phyloP scores from a whole-genome alignment of 768 basidiomycete genomes.

The Pisolithus microcarpus region DNA sequence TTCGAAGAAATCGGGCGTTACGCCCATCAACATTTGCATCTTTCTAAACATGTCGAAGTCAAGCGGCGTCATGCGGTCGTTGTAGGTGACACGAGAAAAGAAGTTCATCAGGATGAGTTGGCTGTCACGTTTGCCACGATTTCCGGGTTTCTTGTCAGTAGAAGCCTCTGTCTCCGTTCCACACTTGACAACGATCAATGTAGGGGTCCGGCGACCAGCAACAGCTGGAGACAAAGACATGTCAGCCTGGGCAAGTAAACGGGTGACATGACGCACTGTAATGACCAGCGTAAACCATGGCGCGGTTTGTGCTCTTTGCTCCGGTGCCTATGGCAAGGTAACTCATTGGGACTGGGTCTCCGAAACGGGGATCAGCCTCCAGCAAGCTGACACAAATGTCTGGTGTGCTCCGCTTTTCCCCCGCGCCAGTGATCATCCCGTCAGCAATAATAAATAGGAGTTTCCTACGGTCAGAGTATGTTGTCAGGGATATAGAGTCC shows the following conservation, averaged over 20 bases:
- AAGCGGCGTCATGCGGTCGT: conserved; percentile 95
- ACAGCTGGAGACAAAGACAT: conserved; percentile 41
- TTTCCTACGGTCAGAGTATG: conserved; percentile 88
- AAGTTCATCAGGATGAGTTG: conserved; percentile 99
- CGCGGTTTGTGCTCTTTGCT: conserved; percentile 83
- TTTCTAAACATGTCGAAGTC: conserved; percentile 99
- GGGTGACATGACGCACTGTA: conserved; percentile 61
- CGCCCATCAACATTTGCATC: conserved; percentile 94
- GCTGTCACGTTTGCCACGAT: conserved; percentile 97
- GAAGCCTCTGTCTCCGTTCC: conserved; percentile 81
- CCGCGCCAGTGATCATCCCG: conserved; percentile 97
- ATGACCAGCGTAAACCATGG: conserved; percentile 99
- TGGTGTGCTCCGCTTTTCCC: conserved; percentile 92
- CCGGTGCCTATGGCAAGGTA: conserved; percentile 90
- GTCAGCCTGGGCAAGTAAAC: background rate
- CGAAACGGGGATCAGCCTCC: conserved; percentile 92
- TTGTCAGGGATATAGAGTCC: conserved; percentile 87
- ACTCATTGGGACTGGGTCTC: conserved; percentile 91
- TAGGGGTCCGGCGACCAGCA: conserved; percentile 87
- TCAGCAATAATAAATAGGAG: conserved; percentile 92
- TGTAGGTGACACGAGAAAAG: conserved; percentile 97
- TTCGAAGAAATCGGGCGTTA: conserved; percentile 98
- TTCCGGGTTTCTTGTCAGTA: conserved; percentile 90
- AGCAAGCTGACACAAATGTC: conserved; percentile 91
- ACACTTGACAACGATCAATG: conserved; percentile 92